phyloP scores from a whole-genome alignment of 2,329 filamentous ascomycete genomes.

The Chrysosporium queenslandicum region DNA sequence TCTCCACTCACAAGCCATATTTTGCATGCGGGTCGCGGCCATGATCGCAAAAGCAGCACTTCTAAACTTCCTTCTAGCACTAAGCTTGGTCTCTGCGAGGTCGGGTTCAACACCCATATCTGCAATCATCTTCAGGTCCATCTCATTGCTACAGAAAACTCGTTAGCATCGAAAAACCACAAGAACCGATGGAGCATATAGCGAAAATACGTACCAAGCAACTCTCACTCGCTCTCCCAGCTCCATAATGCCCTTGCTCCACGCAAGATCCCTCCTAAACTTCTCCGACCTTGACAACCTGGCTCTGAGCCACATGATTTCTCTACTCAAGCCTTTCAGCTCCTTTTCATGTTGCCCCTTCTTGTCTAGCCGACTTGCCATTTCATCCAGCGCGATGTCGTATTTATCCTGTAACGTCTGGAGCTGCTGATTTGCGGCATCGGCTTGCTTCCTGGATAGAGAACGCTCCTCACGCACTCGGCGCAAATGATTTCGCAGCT shows the following conservation, averaged over 20 bases:
- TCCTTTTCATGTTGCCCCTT: slow-evolving; percentile 48
- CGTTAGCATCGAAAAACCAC: slow-evolving; percentile 14
- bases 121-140: slow-evolving; percentile 74
- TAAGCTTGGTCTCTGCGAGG: slow-evolving; percentile 22
- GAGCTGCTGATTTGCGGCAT: slow-evolving; percentile 33
- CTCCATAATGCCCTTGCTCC: slow-evolving; percentile 78
- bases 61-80: slow-evolving; percentile 35
- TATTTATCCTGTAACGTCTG: slow-evolving; percentile 49
- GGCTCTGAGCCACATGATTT: slow-evolving; percentile 84
- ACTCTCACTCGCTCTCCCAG: slow-evolving; percentile 55
- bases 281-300: slow-evolving; percentile 69
- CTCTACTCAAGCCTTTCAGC: slow-evolving; percentile 71
- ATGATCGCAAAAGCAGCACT: slow-evolving; percentile 36
- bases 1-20: slow-evolving; percentile 38
- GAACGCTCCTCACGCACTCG: slow-evolving; percentile 44
- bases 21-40: slow-evolving; percentile 39
- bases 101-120: slow-evolving; percentile 60
- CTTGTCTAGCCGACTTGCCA: slow-evolving; percentile 34
- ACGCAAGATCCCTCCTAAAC: slow-evolving; percentile 70
- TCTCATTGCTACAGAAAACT: slow-evolving; percentile 61
- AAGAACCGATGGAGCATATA: neutral
- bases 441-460: slow-evolving; percentile 33
- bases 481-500: slow-evolving; percentile 51
- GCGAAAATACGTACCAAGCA: slow-evolving; percentile 59
- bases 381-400: slow-evolving; percentile 49